A percentile compares a stretch with the other conserved stretches of the same genome.
Evolutionary conservation across 805 yeast species (phyloP).

Genomic region (Zygotorulaspora florentina): DNA sequence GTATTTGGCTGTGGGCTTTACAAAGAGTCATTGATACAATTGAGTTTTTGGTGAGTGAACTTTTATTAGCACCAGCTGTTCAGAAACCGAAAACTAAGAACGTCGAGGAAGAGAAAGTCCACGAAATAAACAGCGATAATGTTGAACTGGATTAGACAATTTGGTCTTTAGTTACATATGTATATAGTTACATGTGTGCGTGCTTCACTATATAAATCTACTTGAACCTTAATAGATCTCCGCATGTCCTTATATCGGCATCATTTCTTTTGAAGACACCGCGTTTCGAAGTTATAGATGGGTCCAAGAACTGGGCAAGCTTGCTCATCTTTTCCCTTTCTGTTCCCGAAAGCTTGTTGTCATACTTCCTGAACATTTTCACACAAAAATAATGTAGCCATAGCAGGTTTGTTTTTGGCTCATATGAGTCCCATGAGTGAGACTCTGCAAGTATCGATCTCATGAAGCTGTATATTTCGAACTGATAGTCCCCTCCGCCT

Average conservation of each 20-base stretch:
- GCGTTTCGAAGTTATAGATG: conserved; percentile 11
- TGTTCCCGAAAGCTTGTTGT: conserved; percentile 14
- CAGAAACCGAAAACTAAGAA: conserved; percentile 6
- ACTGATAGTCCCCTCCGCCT: conserved; percentile 59
- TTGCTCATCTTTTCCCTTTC: conserved; percentile 21
- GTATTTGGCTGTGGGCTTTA: conserved; percentile 36
- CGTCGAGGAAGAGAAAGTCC: not conserved
- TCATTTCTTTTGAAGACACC: conserved; percentile 20
- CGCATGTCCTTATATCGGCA: conserved; percentile 18
- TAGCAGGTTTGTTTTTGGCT: conserved; percentile 48
- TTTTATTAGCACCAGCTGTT: conserved; percentile 15
- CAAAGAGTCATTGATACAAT: conserved; percentile 27
- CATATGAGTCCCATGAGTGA: conserved; percentile 26
- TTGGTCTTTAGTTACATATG: not conserved
- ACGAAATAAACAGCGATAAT: conserved; percentile 13
- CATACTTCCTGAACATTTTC: conserved; percentile 39
- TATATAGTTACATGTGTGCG: not conserved
- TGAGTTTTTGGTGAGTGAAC: conserved; percentile 26
- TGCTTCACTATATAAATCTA: conserved; percentile 5
- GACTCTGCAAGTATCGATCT: conserved; percentile 31
- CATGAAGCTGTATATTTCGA: conserved; percentile 58
- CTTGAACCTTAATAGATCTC: conserved; percentile 24
- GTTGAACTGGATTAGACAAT: conserved; percentile 12
- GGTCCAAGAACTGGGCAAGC: conserved; percentile 16
- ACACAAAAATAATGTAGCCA: conserved; percentile 65